A percentile compares a stretch with the other conserved stretches of the same genome.
phyloP scores from a whole-genome alignment of 2,329 filamentous ascomycete species.

The Phaeophleospora eucalypticola region DNA sequence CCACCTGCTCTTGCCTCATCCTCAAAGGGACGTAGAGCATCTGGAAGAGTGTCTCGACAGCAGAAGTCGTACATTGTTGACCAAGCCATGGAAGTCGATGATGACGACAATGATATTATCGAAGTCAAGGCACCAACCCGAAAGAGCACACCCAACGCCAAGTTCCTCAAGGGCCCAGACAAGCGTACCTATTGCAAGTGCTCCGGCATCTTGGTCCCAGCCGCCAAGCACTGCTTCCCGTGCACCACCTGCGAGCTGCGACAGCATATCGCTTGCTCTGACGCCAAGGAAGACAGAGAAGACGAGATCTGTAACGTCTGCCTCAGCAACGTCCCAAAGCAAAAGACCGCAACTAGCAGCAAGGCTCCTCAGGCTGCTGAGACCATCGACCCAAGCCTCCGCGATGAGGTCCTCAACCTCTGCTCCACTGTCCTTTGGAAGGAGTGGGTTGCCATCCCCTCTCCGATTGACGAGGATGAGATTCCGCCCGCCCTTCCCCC shows the following conservation, averaged over 20 bases:
- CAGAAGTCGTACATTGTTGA: neutral
- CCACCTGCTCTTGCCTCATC: neutral
- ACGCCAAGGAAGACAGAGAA: neutral
- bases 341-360: no score
- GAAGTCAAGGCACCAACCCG: no score
- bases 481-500: neutral
- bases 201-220: neutral
- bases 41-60: neutral
- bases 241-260: slow-evolving; percentile 4
- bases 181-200: slow-evolving; percentile 3
- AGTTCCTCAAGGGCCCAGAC: slow-evolving; percentile 1
- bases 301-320: neutral
- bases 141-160: no score
- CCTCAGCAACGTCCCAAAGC: neutral
- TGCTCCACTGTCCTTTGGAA: slow-evolving; percentile 17
- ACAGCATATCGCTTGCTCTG: slow-evolving; percentile 8
- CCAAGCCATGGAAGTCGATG: neutral
- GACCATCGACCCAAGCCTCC: slow-evolving; percentile 1
- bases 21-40: neutral
- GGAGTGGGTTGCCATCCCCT: slow-evolving; percentile 12
- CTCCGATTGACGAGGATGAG: slow-evolving; percentile 1
- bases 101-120: no score
- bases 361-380: neutral
- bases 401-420: slow-evolving; percentile 15
- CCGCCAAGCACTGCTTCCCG: slow-evolving; percentile 5